Evolutionary conservation across 805 yeast genomes (phyloP).

Genomic region (Suhomyces kilbournensis): DNA sequence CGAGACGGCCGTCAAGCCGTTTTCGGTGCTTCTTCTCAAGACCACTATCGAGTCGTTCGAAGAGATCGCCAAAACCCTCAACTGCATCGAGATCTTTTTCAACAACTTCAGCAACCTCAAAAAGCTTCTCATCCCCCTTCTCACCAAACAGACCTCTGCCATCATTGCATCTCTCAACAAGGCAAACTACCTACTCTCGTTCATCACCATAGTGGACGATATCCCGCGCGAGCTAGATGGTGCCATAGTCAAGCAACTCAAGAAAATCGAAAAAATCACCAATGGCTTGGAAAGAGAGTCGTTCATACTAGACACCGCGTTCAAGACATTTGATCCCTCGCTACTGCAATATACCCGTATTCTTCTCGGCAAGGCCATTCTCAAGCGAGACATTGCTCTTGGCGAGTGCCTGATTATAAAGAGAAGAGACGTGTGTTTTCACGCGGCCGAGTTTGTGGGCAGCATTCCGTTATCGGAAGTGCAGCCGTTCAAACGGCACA

Average conservation of each 20-base stretch:
- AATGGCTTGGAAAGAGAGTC: slow-evolving; percentile 36
- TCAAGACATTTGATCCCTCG: slow-evolving; percentile 31
- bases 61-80: slow-evolving; percentile 21
- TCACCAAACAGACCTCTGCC: slow-evolving; percentile 30
- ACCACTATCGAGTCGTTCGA: slow-evolving; percentile 12
- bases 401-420: slow-evolving; percentile 32
- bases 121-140: slow-evolving; percentile 32
- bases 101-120: slow-evolving; percentile 35
- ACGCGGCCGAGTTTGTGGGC: slow-evolving; percentile 42
- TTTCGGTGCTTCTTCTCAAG: slow-evolving; percentile 11
- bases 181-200: slow-evolving; percentile 23
- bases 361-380: slow-evolving; percentile 39
- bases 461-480: slow-evolving; percentile 40
- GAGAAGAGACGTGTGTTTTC: slow-evolving; percentile 38
- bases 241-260: slow-evolving; percentile 25
- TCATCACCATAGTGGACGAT: slow-evolving; percentile 32
- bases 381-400: slow-evolving; percentile 29
- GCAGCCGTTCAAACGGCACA: slow-evolving; percentile 19
- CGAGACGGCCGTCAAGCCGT: slow-evolving; percentile 11
- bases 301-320: slow-evolving; percentile 25
- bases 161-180: slow-evolving; percentile 25
- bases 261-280: slow-evolving; percentile 37
- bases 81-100: slow-evolving; percentile 39
- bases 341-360: slow-evolving; percentile 35
- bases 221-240: slow-evolving; percentile 19